These are phyloP conservation scores for Hyaloscypha finlandica DNA, from an alignment of 495 filamentous ascomycete genomes.

Conservation along the genomic window DNA sequence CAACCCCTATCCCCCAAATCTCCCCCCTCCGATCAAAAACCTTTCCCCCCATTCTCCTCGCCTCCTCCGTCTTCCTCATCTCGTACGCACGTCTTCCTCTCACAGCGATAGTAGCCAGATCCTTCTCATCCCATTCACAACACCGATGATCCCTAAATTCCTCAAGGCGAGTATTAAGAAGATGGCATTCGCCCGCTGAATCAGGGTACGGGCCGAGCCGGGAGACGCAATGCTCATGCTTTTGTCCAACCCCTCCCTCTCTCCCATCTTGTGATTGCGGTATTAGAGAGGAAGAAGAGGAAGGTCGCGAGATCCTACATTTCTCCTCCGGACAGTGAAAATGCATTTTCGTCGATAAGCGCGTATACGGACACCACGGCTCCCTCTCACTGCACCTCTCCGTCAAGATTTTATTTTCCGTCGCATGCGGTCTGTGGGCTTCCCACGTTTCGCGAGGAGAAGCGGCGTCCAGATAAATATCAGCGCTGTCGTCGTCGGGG, in stretches of 20 bases:
- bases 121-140: conserved; percentile 16
- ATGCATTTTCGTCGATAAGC: background rate
- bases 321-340: conserved; percentile 19
- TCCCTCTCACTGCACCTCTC: background rate
- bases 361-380: conserved; percentile 8
- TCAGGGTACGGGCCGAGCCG: conserved; percentile 10
- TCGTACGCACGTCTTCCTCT: background rate
- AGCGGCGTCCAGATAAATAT: background rate
- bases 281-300: background rate
- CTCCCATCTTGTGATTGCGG: no score
- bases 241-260: background rate
- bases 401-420: background rate
- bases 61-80: background rate
- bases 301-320: conserved; percentile 5
- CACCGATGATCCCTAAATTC: no score
- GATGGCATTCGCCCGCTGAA: conserved; percentile 13
- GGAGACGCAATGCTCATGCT: conserved; percentile 26
- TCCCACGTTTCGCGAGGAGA: background rate
- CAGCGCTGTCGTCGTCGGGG: background rate
- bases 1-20: background rate
- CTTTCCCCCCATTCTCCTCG: background rate
- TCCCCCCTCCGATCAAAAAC: conserved; percentile 2
- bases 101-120: background rate
- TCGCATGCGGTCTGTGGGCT: background rate
- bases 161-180: background rate